These are phyloP conservation scores for Irpex lacteus DNA, from an alignment of 1,284 basidiomycete genomes.

Conservation along the genomic window DNA sequence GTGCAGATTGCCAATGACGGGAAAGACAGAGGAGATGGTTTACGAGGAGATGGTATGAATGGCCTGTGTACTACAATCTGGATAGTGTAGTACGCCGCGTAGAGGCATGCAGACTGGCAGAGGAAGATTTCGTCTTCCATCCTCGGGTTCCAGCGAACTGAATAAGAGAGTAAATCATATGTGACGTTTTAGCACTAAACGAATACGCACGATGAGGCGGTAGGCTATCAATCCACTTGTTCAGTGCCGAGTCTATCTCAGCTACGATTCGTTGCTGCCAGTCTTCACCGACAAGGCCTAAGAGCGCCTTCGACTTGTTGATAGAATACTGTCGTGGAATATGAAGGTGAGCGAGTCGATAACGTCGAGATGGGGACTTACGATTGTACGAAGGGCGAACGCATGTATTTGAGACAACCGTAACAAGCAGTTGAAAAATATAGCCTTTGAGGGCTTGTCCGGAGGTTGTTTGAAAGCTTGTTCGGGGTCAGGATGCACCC, in stretches of 20 bases:
- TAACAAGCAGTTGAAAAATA: slow-evolving; percentile 56
- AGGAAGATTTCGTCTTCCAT: slow-evolving; percentile 56
- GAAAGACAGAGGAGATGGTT: slow-evolving; percentile 25
- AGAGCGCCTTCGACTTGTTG: slow-evolving; percentile 16
- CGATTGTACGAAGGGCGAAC: slow-evolving; percentile 59
- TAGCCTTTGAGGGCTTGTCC: slow-evolving; percentile 47
- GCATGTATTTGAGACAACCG: slow-evolving; percentile 63
- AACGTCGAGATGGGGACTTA: slow-evolving; percentile 26
- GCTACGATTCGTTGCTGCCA: slow-evolving; percentile 22
- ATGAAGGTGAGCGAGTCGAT: neutral
- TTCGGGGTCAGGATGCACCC: slow-evolving; percentile 45
- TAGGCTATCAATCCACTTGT: slow-evolving; percentile 20
- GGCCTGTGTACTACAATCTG: slow-evolving; percentile 71
- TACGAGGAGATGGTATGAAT: slow-evolving; percentile 22
- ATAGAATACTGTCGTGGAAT: slow-evolving; percentile 16
- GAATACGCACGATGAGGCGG: slow-evolving; percentile 20
- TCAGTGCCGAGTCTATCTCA: slow-evolving; percentile 21
- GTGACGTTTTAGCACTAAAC: neutral
- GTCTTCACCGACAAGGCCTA: slow-evolving; percentile 12
- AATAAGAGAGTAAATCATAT: neutral
- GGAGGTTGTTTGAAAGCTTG: slow-evolving; percentile 49
- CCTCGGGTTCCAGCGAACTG: slow-evolving; percentile 51
- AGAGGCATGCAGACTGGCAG: slow-evolving; percentile 66
- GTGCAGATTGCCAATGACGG: slow-evolving; percentile 82
- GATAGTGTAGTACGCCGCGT: slow-evolving; percentile 67